Evolutionary conservation across 495 filamentous ascomycete genomes (phyloP).

Genomic region (Podospora pseudopauciseta): DNA sequence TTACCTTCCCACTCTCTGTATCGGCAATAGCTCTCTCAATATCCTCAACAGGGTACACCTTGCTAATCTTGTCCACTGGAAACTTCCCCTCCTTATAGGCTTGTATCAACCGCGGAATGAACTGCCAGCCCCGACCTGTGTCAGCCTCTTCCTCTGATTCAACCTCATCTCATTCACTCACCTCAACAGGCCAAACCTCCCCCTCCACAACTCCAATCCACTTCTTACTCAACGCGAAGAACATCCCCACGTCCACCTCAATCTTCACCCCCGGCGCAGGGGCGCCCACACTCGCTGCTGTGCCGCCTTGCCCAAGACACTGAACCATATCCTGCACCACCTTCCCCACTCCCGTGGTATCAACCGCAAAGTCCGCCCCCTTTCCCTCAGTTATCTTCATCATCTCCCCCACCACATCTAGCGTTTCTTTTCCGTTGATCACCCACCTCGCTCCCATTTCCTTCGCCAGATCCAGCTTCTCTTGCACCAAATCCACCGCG

Average conservation of each 20-base stretch:
- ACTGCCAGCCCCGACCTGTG: constrained; percentile 18
- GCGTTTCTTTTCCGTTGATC: constrained; percentile 26
- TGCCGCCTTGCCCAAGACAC: constrained; percentile 13
- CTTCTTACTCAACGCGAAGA: constrained; percentile 24
- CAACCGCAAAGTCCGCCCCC: constrained; percentile 19
- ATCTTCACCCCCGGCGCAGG: constrained; percentile 8
- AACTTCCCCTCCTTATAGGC: constrained; percentile 41
- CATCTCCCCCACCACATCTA: constrained; percentile 15
- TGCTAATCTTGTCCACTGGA: constrained; percentile 40
- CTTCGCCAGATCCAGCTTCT: constrained; percentile 39
- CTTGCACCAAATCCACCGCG: constrained; percentile 44
- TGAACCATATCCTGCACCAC: constrained; percentile 20
- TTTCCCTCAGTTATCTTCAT: constrained; percentile 1
- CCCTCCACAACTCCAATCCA: constrained; percentile 25
- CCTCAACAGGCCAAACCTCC: constrained; percentile 18
- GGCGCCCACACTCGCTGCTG: constrained; percentile 15
- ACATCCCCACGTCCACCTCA: constrained; percentile 1
- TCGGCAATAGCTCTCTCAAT: constrained; percentile 41
- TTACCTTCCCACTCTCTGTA: constrained; percentile 35
- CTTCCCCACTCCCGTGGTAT: constrained; percentile 13
- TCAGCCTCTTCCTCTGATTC: neutral
- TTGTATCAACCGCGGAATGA: constrained; percentile 36
- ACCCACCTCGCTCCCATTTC: constrained; percentile 44
- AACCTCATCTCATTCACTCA: neutral
- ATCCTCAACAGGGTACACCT: constrained; percentile 40